Percentiles rank a stretch among this genome's conserved stretches.
Evolutionary conservation across 192 early-diverging fungal genomes (phyloP).

Genomic region (Rhizophagus prolifer): DNA sequence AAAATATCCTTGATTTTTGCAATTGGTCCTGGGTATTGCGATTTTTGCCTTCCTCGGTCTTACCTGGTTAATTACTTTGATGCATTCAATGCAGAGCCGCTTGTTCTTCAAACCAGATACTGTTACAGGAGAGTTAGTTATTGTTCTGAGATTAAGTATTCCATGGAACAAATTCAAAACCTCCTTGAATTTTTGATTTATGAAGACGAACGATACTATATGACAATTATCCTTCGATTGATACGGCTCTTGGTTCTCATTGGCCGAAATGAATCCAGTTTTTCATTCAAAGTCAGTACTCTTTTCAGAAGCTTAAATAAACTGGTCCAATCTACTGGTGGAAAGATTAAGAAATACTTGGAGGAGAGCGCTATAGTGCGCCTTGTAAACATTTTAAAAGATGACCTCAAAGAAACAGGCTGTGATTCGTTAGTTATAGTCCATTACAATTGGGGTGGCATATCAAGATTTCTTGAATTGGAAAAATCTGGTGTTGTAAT

Average conservation of each 20-base stretch:
- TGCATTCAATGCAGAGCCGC: background rate
- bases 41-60: slow-evolving; percentile 16
- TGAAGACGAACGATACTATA: background rate
- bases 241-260: slow-evolving; percentile 17
- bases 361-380: background rate
- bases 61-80: slow-evolving; percentile 16
- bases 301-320: background rate
- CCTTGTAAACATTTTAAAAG: background rate
- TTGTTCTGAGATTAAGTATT: background rate
- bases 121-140: background rate
- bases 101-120: background rate
- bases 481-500: background rate
- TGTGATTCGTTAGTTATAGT: slow-evolving; percentile 19
- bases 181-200: background rate
- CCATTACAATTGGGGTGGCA: background rate
- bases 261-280: background rate
- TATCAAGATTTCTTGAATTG: background rate
- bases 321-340: background rate
- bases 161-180: background rate
- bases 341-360: background rate
- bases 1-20: background rate
- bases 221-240: background rate
- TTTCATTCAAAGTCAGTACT: background rate
- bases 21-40: background rate
- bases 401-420: background rate